Conservation (phyloP, 2,329 filamentous ascomycete species). For the Aspergillus calidoustus region DNA sequence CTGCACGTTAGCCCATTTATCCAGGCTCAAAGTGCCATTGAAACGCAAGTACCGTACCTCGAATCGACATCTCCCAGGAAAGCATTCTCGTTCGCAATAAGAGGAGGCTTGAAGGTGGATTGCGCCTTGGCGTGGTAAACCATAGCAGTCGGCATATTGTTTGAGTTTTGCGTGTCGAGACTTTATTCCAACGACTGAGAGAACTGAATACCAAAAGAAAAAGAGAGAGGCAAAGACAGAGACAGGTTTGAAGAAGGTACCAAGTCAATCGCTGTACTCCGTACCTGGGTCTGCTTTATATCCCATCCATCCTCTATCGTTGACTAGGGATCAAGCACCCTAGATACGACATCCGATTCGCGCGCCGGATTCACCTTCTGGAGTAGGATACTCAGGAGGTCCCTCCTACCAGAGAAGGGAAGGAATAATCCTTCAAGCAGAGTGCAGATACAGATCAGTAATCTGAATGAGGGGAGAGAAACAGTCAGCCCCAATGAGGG, state of each 20-base stretch:
- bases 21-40: background rate
- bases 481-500: background rate
- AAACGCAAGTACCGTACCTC: slow-evolving; percentile 42
- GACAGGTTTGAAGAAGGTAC: background rate
- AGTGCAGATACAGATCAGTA: background rate
- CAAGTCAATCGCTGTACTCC: background rate
- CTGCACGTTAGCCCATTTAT: background rate
- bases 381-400: slow-evolving; percentile 16
- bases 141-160: slow-evolving; percentile 47
- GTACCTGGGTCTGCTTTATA: slow-evolving; percentile 5
- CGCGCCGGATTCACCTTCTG: slow-evolving; percentile 23
- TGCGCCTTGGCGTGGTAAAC: slow-evolving; percentile 63
- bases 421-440: background rate
- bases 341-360: background rate
- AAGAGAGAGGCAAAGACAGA: background rate
- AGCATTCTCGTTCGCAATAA: slow-evolving; percentile 70
- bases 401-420: background rate
- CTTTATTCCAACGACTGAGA: background rate
- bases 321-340: background rate
- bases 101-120: slow-evolving; percentile 64
- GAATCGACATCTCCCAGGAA: slow-evolving; percentile 67
- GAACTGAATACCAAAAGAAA: background rate
- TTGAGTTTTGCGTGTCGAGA: slow-evolving; percentile 5
- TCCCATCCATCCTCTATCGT: background rate
- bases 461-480: background rate